phyloP scores from a whole-genome alignment of 768 basidiomycete genomes.

The Naganishia randhawae region DNA sequence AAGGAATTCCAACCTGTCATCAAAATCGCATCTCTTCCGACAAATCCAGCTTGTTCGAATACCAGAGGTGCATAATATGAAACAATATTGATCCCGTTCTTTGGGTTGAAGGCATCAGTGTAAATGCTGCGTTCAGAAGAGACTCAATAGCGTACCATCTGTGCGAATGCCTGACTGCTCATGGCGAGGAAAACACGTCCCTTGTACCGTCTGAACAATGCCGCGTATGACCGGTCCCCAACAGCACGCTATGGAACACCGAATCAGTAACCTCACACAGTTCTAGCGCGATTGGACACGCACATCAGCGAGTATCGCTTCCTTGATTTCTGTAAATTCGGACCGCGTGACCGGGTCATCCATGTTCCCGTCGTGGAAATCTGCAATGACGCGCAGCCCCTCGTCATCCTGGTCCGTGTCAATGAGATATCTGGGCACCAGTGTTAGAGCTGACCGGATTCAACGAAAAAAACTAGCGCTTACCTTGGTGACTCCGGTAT shows the following conservation, averaged over 20 bases:
- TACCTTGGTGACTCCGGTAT: constrained; percentile 85
- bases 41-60: constrained; percentile 86
- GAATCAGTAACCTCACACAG: not conserved
- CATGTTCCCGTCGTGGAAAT: constrained; percentile 77
- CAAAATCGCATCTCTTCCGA: constrained; percentile 83
- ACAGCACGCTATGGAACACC: constrained; percentile 52
- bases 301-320: constrained; percentile 41
- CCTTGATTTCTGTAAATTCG: constrained; percentile 89
- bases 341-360: constrained; percentile 65
- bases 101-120: not conserved
- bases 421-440: constrained; percentile 80
- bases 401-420: constrained; percentile 77
- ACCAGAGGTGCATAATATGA: constrained; percentile 53
- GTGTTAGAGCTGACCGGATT: not conserved
- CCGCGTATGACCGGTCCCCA: constrained; percentile 68
- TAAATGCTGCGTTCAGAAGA: not conserved
- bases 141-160: constrained; percentile 62
- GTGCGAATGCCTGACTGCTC: constrained; percentile 93
- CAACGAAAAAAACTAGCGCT: constrained; percentile 44
- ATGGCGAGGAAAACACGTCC: constrained; percentile 85
- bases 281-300: not conserved
- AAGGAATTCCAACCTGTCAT: constrained; percentile 93
- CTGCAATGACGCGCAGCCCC: constrained; percentile 79
- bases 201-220: constrained; percentile 84
- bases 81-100: constrained; percentile 85